Base-by-base conservation (phyloP, 176 grass and related monocot genomes). In the Phoenix dactylifera region DNA sequence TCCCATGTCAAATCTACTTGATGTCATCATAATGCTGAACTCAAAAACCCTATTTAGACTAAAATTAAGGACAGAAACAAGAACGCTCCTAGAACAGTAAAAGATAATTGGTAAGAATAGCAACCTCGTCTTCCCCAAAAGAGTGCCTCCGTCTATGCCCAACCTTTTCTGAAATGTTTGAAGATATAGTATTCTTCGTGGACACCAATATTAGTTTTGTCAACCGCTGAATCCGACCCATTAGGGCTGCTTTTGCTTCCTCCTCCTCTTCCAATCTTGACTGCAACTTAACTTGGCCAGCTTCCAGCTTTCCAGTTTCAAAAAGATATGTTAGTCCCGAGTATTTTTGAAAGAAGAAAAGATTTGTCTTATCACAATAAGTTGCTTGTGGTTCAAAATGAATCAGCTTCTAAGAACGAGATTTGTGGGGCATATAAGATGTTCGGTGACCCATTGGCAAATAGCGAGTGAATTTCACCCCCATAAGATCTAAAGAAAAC, bases 241-340 rank as follows among this genome's bases (percentile, higher is more conserved):
- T 92, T 58, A 98, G 63, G 66, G 93, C 93, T 64, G 88, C 81
- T 92, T 98, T 98, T 83, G 93, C 93, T 77, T 98, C 93, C 61
- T 98, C 93, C 75, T 98, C 93, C 76, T 98, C 79, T 73, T 98
- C 93, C 71, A 98, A 39, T 74, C 93, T 98, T 29, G 93, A 98
- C 28, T 89, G 93, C 14, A 98, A 78, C 80, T 98, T 88, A 62
- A 98, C 93, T 81, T 98, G 93, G 48, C 88, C 93, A 69, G 87
- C 93, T 79, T 95, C 91, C 82, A 95, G 79, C 91, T 95, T 32
- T 57, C 51, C 48, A 4, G 58, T 57, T 23, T 16, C 20, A 58
- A 10, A 58, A 16, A 58, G 22, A 39, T 29, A 30, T 6, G 39
- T 17, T 5, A 69, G 7, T 67, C 29, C 15, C 9, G 35, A 59